Conservation (phyloP, 768 basidiomycete genomes). For the Antrodiella citrinella region DNA sequence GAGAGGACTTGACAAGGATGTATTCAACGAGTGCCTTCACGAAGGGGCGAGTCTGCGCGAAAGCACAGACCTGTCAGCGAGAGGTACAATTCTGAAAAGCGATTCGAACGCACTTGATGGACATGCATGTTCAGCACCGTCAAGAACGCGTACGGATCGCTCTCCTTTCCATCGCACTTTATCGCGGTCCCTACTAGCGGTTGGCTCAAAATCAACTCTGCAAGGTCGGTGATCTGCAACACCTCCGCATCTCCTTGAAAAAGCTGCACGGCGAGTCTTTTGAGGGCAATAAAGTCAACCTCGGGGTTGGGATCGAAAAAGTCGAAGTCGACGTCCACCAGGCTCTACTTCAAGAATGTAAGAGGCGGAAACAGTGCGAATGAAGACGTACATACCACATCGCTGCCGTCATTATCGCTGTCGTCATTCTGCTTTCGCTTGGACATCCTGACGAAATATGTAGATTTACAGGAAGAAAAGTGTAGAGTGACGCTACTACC, state of each 20-base stretch:
- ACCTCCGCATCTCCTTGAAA: constrained; percentile 67
- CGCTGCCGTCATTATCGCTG: constrained; percentile 32
- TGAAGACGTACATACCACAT: constrained; percentile 29
- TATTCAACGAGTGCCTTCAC: constrained; percentile 68
- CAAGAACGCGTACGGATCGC: constrained; percentile 85
- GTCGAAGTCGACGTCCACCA: constrained; percentile 87
- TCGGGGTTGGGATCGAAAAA: constrained; percentile 83
- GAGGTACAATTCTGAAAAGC: neutral
- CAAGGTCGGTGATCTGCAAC: constrained; percentile 64
- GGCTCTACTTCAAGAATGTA: constrained; percentile 33
- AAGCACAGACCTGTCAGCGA: neutral
- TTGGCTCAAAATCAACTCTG: constrained; percentile 72
- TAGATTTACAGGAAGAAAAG: neutral
- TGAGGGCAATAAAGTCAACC: constrained; percentile 82
- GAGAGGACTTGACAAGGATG: constrained; percentile 49
- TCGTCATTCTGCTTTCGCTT: constrained; percentile 42
- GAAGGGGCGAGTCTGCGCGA: constrained; percentile 56
- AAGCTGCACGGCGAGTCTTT: constrained; percentile 61
- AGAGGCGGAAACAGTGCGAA: neutral
- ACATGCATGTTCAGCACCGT: constrained; percentile 74
- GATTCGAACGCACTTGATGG: constrained; percentile 44
- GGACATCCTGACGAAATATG: constrained; percentile 28
- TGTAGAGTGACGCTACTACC: neutral
- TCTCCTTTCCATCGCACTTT: constrained; percentile 84
- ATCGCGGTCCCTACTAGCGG: constrained; percentile 80